Percentiles rank a stretch among this genome's conserved stretches.
phyloP scores from a whole-genome alignment of 1,284 basidiomycete species.

The Naganishia sp. region DNA sequence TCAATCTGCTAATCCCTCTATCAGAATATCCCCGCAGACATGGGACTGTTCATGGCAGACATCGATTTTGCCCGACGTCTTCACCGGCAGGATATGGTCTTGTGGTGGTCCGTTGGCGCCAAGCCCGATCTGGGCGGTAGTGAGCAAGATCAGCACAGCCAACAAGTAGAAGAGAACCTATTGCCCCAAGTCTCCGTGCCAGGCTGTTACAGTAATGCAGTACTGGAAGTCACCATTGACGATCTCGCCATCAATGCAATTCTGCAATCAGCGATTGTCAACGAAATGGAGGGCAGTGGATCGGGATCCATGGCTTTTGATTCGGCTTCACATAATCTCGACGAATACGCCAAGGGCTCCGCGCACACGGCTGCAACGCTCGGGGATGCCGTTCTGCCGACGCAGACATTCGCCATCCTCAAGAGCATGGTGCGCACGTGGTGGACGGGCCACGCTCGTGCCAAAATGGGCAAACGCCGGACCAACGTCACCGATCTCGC shows the following conservation, averaged over 20 bases:
- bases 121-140: conserved; percentile 92
- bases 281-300: conserved; percentile 90
- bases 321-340: conserved; percentile 83
- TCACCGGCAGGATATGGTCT: conserved; percentile 79
- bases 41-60: conserved; percentile 82
- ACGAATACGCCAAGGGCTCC: conserved; percentile 78
- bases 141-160: conserved; percentile 78
- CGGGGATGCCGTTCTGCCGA: conserved; percentile 89
- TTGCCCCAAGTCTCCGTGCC: conserved; percentile 82
- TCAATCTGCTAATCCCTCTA: not conserved
- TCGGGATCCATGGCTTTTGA: conserved; percentile 92
- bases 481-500: conserved; percentile 56
- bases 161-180: conserved; percentile 69
- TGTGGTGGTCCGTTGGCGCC: conserved; percentile 94
- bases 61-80: conserved; percentile 87
- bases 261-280: conserved; percentile 89
- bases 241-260: conserved; percentile 95
- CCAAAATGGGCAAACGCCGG: conserved; percentile 52
- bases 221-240: conserved; percentile 82
- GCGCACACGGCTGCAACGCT: conserved; percentile 75
- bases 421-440: conserved; percentile 88
- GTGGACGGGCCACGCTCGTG: conserved; percentile 79
- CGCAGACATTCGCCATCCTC: conserved; percentile 81
- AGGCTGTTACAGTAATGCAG: conserved; percentile 91
- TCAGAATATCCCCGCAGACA: conserved; percentile 82